These are phyloP conservation scores for Parathielavia appendiculata DNA, from an alignment of 495 filamentous ascomycete genomes.

Conservation along the genomic window DNA sequence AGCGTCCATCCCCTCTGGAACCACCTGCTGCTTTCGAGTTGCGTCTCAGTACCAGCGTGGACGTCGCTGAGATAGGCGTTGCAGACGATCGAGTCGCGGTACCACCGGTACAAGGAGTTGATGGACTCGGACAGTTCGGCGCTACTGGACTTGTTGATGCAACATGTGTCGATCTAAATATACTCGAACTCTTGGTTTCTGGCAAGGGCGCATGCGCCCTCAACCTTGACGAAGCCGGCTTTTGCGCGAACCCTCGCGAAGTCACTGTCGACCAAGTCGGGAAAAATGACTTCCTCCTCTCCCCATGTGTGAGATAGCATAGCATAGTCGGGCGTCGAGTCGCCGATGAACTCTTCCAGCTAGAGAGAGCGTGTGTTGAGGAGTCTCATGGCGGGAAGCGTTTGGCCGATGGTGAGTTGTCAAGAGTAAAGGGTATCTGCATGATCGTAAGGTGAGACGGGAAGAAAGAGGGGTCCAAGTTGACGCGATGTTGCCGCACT, in stretches of 20 bases:
- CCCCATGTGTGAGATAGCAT: slow-evolving; percentile 41
- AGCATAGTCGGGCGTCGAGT: slow-evolving; percentile 24
- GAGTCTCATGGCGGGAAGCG: slow-evolving; percentile 31
- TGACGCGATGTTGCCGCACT: too few species aligned
- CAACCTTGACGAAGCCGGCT: slow-evolving; percentile 27
- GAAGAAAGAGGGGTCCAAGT: too few species aligned
- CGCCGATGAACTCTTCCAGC: slow-evolving; percentile 26
- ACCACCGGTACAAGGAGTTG: slow-evolving; percentile 33
- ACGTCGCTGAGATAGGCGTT: slow-evolving; percentile 30
- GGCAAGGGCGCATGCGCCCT: slow-evolving; percentile 32
- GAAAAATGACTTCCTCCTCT: slow-evolving; percentile 30
- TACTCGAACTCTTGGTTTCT: slow-evolving; percentile 24
- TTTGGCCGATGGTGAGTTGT: too few species aligned
- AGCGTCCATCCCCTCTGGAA: slow-evolving; percentile 1
- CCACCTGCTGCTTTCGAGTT: slow-evolving; percentile 37
- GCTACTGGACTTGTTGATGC: slow-evolving; percentile 44
- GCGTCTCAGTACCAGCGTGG: slow-evolving; percentile 33
- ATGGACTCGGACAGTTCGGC: slow-evolving; percentile 37
- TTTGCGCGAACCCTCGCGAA: not conserved
- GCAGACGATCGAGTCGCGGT: slow-evolving; percentile 29
- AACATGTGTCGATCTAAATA: slow-evolving; percentile 46
- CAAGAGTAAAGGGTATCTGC: too few species aligned
- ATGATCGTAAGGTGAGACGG: too few species aligned
- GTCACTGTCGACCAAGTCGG: not conserved
- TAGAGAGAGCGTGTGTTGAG: slow-evolving; percentile 26